Evolutionary conservation across 306 rosid species (phyloP).

Genomic region (Prinsepia uniflora): DNA sequence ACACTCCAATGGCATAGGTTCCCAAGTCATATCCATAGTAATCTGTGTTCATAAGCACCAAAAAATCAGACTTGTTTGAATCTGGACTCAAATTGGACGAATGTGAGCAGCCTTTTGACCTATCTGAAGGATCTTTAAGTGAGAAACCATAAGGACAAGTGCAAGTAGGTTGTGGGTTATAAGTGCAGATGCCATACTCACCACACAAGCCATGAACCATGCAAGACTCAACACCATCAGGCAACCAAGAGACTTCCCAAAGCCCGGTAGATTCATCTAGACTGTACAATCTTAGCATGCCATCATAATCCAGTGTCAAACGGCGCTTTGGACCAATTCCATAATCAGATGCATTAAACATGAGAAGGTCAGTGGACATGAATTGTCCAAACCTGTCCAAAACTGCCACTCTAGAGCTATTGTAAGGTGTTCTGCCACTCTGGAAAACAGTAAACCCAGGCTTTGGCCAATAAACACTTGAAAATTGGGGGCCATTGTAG

Average conservation of each 20-base stretch:
- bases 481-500: not conserved
- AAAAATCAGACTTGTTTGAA: slow-evolving; percentile 9
- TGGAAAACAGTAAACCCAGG: not conserved
- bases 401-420: slow-evolving; percentile 25
- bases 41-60: slow-evolving; percentile 28
- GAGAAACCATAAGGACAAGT: slow-evolving; percentile 31
- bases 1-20: not conserved
- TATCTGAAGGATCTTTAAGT: slow-evolving; percentile 24
- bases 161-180: slow-evolving; percentile 31
- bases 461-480: slow-evolving; percentile 22
- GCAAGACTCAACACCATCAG: slow-evolving; percentile 16
- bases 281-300: slow-evolving; percentile 24
- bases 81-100: slow-evolving; percentile 16
- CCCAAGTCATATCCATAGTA: slow-evolving; percentile 35
- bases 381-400: slow-evolving; percentile 17
- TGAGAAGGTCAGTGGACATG: slow-evolving; percentile 9
- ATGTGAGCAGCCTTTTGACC: slow-evolving; percentile 40
- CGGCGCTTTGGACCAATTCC: slow-evolving; percentile 21
- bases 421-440: slow-evolving; percentile 25
- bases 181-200: slow-evolving; percentile 27
- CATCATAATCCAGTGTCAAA: slow-evolving; percentile 30
- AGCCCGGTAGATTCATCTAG: slow-evolving; percentile 15
- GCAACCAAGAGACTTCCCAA: slow-evolving; percentile 23
- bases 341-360: slow-evolving; percentile 21
- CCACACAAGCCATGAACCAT: slow-evolving; percentile 35